Conservation (phyloP, 257 asterid species). For the Primulina eburnea region DNA sequence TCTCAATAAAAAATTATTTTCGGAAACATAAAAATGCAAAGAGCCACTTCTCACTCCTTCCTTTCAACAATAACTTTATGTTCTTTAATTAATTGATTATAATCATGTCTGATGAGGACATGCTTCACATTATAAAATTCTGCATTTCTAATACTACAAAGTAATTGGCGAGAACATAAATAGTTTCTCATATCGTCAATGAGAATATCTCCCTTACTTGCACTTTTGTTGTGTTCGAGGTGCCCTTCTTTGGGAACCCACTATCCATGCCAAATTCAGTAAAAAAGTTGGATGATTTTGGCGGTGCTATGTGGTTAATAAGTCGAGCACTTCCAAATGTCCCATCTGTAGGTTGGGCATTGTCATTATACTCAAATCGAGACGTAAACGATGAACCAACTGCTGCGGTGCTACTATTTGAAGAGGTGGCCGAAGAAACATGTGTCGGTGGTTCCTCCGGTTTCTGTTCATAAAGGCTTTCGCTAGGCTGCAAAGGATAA, state of each 20-base stretch:
- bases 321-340: slow-evolving; percentile 62
- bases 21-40: background rate
- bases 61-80: background rate
- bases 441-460: slow-evolving; percentile 77
- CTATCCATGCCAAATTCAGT: slow-evolving; percentile 90
- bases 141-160: too few relatives aligned
- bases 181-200: slow-evolving; percentile 3
- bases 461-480: slow-evolving; percentile 92
- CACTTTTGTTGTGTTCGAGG: slow-evolving; percentile 62
- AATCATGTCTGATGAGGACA: background rate
- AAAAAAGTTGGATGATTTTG: slow-evolving; percentile 38
- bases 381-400: slow-evolving; percentile 52
- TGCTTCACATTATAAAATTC: background rate
- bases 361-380: slow-evolving; percentile 81
- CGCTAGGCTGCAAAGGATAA: slow-evolving; percentile 62
- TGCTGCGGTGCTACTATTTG: slow-evolving; percentile 44
- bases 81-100: background rate
- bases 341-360: slow-evolving; percentile 61
- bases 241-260: slow-evolving; percentile 72
- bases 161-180: background rate
- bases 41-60: background rate
- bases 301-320: slow-evolving; percentile 69
- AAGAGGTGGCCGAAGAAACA: slow-evolving; percentile 51
- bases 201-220: slow-evolving; percentile 51
- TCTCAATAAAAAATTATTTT: background rate